A percentile compares a stretch with the other conserved stretches of the same genome.
Conservation (phyloP, 345 rosid genomes). For the Tarenaya hassleriana region DNA sequence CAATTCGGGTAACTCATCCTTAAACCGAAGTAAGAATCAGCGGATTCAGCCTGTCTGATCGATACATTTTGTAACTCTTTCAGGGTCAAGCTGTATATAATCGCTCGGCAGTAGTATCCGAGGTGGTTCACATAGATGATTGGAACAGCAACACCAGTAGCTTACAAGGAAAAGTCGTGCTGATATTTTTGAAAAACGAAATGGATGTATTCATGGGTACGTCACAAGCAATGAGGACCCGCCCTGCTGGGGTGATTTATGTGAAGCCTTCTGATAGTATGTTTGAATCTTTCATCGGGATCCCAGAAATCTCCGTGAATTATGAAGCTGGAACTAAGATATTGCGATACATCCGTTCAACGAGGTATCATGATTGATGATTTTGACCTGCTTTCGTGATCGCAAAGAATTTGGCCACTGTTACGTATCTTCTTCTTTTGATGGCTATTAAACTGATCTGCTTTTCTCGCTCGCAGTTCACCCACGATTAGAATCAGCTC, state of each 20-base stretch:
- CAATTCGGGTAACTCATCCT: constrained; percentile 6
- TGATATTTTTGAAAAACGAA: constrained; percentile 10
- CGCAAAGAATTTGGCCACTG: not conserved
- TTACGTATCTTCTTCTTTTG: too few relatives aligned
- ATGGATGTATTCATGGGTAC: not conserved
- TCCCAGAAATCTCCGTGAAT: not conserved
- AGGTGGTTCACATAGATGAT: constrained; percentile 14
- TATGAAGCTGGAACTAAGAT: constrained; percentile 19
- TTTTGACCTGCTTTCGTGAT: not conserved
- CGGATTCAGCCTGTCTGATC: not conserved
- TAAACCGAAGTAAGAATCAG: not conserved
- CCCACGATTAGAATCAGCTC: constrained; percentile 6
- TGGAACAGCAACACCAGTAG: not conserved
- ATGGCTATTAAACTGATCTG: constrained; percentile 9
- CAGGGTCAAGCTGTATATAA: constrained; percentile 8
- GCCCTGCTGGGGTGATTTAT: not conserved
- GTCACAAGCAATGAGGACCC: not conserved
- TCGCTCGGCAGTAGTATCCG: not conserved
- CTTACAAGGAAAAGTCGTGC: constrained; percentile 1
- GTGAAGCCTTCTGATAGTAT: constrained; percentile 8
- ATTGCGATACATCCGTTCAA: constrained; percentile 14
- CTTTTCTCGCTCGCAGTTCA: constrained; percentile 7
- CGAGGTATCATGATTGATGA: constrained; percentile 10
- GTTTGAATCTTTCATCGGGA: accelerated
- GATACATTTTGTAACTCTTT: not conserved